Conservation (phyloP, 306 rosid genomes). For the Morella rubra region DNA sequence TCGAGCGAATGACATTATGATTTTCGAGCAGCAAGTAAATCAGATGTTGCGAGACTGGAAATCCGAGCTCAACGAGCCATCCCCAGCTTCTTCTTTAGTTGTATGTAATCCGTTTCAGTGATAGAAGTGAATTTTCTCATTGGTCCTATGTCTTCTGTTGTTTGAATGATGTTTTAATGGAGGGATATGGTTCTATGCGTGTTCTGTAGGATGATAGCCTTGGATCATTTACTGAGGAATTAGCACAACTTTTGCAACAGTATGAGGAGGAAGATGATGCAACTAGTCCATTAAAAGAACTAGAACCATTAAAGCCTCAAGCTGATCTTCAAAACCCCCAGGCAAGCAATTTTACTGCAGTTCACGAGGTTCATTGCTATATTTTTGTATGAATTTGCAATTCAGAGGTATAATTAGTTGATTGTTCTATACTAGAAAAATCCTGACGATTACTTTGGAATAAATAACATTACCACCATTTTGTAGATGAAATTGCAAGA, state of each 20-base stretch:
- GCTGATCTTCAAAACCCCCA: constrained; percentile 42
- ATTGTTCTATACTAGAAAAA: not conserved
- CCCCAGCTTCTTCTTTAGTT: constrained; percentile 76
- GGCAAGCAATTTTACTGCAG: constrained; percentile 40
- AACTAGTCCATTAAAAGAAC: constrained; percentile 76
- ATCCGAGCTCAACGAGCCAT: constrained; percentile 71
- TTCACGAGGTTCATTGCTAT: constrained; percentile 53
- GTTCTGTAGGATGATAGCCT: constrained; percentile 70
- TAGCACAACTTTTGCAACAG: constrained; percentile 67
- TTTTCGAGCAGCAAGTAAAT: constrained; percentile 83
- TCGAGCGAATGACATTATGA: constrained; percentile 54
- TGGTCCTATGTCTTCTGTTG: not conserved
- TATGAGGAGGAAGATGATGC: constrained; percentile 89
- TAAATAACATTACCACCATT: not conserved
- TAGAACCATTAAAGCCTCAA: constrained; percentile 48
- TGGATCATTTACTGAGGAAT: constrained; percentile 73
- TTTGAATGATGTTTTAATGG: constrained; percentile 25
- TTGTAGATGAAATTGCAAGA: not conserved
- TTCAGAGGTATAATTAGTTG: not conserved
- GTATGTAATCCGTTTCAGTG: constrained; percentile 27
- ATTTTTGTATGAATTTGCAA: not conserved
- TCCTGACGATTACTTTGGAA: not conserved
- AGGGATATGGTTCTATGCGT: constrained; percentile 32
- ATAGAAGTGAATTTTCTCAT: not conserved
- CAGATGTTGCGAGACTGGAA: constrained; percentile 94